Percentiles rank a stretch among this genome's conserved stretches.
These are phyloP conservation scores for Spergularia azorica DNA, from an alignment of 179 eudicot genomes.

Conservation along the genomic window DNA sequence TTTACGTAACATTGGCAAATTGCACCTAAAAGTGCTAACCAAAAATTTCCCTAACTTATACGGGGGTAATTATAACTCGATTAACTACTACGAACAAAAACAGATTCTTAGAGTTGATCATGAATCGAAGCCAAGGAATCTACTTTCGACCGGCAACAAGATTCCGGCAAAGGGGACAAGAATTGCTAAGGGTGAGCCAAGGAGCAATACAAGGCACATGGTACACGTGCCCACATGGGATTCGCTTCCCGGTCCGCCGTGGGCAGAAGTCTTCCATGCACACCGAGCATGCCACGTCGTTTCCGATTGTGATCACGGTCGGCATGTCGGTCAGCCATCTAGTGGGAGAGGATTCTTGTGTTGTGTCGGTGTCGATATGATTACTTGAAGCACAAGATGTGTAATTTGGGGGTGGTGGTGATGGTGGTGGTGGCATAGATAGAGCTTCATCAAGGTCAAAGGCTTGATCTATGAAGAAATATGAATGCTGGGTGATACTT, in stretches of 20 bases:
- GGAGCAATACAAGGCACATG: conserved; percentile 31
- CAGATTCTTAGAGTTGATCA: neutral
- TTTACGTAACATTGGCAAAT: too few relatives aligned
- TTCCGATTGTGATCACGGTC: neutral
- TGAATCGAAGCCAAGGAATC: neutral
- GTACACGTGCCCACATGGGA: conserved; percentile 33
- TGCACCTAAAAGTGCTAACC: too few relatives aligned
- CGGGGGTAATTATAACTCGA: too few relatives aligned
- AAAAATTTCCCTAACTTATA: too few relatives aligned
- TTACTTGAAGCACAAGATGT: neutral
- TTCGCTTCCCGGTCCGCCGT: conserved; percentile 17
- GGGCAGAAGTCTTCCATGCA: conserved; percentile 27
- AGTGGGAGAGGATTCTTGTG: conserved; percentile 3
- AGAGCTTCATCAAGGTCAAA: conserved; percentile 37
- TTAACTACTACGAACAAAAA: neutral
- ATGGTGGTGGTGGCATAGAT: conserved; percentile 5
- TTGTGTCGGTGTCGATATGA: neutral
- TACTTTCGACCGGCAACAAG: neutral
- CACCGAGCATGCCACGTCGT: conserved; percentile 21
- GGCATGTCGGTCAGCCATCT: conserved; percentile 15
- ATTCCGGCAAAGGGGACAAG: conserved; percentile 33
- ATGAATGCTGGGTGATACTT: neutral
- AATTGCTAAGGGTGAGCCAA: conserved; percentile 24
- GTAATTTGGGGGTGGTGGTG: neutral
- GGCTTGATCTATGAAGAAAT: conserved; percentile 1